Evolutionary conservation across 805 yeast species (phyloP), one percentile per base, ranked within the genome.

Genomic region (Kodamaea hsintzibuensis): DNA sequence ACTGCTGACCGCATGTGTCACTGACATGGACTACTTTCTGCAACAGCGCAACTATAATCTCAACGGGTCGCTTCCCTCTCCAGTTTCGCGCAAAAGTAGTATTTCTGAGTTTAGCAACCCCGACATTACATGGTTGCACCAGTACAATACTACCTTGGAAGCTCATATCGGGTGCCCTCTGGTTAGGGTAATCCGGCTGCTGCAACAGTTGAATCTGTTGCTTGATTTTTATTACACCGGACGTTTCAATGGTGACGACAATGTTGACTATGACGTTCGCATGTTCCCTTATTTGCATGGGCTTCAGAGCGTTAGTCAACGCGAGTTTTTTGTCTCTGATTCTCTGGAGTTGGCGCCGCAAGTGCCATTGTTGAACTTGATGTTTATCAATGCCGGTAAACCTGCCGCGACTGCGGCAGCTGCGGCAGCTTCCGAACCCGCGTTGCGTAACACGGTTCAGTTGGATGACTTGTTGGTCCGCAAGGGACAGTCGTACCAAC

Each of bases 241-340:
- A 1, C 37, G 60, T 16, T 47, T 47, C 30, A 45, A 40, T n/a
- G 42, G 42, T 8, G 45, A 48, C 16, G 53, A 51, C 25, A 35
- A 40, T 19, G 40, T 18, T 13, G 54, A 51, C 33, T 45, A 44
- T 27, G 54, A 50, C 16, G 52, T 50, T 13, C 47, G 54, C 19
- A 51, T 72, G 58, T 72, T 73, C 52, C 77, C 77, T 1, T 72
- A 66, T 55, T 62, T 73, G 44, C 75, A 72, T 57, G 76, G 75
- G 1, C 57, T 71, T 37, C 60, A 59, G 45, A 62, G 60, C 43
- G 42, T 57, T 10, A 56, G 60, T 49, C 76, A 69, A 51, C 60
- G 72, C 22, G 62, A 54, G 0, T 57, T 64, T 10, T 72, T 68
- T 52, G 69, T 64, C 51, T 60, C 60, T 47, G 60, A 60, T 3